phyloP scores from a whole-genome alignment of 306 rosid genomes.

The Vigna mungo region DNA sequence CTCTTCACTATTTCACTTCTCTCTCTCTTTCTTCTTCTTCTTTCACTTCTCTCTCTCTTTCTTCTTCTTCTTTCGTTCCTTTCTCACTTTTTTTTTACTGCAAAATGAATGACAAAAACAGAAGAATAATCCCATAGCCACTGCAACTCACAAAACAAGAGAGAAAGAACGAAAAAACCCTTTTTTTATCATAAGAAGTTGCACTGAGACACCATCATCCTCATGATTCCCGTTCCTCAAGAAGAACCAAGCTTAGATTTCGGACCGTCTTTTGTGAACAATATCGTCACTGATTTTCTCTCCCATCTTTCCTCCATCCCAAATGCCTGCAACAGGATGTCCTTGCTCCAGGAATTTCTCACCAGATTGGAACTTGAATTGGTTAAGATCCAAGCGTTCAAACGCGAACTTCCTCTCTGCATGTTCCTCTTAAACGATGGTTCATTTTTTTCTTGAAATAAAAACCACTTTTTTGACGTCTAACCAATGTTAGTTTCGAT shows the following conservation, averaged over 20 bases:
- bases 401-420: slow-evolving; percentile 87
- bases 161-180: background rate
- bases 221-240: slow-evolving; percentile 60
- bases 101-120: too few species aligned
- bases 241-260: slow-evolving; percentile 72
- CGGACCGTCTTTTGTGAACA: slow-evolving; percentile 64
- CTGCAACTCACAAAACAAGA: background rate
- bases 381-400: slow-evolving; percentile 77
- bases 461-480: background rate
- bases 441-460: slow-evolving; percentile 42
- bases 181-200: too few species aligned
- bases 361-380: slow-evolving; percentile 65
- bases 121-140: background rate
- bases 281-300: slow-evolving; percentile 63
- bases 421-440: slow-evolving; percentile 77
- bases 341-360: slow-evolving; percentile 45
- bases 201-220: background rate
- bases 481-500: background rate
- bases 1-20: slow-evolving; percentile 17
- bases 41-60: too few species aligned
- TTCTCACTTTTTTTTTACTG: background rate
- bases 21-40: background rate
- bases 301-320: slow-evolving; percentile 45
- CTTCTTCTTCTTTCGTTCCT: background rate
- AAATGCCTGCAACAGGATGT: slow-evolving; percentile 40